A percentile compares a stretch with the other conserved stretches of the same genome.
These are phyloP conservation scores for Boletus rex-veris DNA, from an alignment of 768 basidiomycete species.

Conservation along the genomic window DNA sequence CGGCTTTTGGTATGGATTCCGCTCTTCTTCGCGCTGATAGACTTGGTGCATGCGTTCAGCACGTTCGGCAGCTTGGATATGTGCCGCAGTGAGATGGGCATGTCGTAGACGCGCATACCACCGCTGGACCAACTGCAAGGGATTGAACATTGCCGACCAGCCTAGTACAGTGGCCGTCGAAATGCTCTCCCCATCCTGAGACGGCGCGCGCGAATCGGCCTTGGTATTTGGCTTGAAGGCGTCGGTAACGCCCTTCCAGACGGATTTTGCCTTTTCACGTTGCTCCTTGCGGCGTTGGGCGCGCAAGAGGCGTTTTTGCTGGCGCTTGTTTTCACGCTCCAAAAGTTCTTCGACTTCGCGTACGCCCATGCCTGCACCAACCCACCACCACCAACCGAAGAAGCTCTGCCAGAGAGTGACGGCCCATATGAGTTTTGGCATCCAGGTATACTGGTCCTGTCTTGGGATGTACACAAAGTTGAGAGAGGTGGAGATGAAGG, in stretches of 20 bases:
- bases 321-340: constrained; percentile 50
- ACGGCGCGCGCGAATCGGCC: background rate
- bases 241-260: constrained; percentile 57
- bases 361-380: constrained; percentile 84
- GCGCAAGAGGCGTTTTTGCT: constrained; percentile 43
- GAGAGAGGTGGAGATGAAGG: constrained; percentile 76
- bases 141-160: background rate
- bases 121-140: constrained; percentile 38
- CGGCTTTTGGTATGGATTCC: constrained; percentile 22
- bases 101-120: constrained; percentile 62
- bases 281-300: constrained; percentile 48
- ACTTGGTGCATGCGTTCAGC: constrained; percentile 63
- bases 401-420: constrained; percentile 97
- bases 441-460: constrained; percentile 87
- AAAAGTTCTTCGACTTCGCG: constrained; percentile 67
- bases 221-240: constrained; percentile 36
- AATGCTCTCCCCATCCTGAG: constrained; percentile 8
- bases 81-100: constrained; percentile 69
- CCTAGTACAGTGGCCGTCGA: background rate
- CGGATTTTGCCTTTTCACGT: constrained; percentile 49
- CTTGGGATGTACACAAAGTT: constrained; percentile 84
- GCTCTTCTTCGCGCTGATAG: constrained; percentile 38
- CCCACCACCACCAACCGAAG: constrained; percentile 99
- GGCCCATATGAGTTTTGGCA: constrained; percentile 85
- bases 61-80: constrained; percentile 66